phyloP scores from a whole-genome alignment of 2,329 filamentous ascomycete species.

The Colletotrichum horii region DNA sequence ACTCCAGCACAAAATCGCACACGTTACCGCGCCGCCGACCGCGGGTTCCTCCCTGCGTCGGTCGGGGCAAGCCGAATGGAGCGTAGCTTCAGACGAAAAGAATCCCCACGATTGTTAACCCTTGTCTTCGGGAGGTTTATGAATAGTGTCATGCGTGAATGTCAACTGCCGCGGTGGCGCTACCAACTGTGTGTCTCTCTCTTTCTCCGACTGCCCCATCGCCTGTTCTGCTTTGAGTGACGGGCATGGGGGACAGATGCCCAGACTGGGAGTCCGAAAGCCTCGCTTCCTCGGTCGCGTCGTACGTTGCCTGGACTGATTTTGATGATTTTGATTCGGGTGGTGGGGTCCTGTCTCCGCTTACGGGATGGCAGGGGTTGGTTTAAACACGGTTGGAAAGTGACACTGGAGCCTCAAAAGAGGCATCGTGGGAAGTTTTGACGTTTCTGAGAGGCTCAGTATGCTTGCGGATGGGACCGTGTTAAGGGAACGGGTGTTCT shows the following conservation, averaged over 20 bases:
- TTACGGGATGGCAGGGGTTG: not conserved
- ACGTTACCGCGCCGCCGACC: not conserved
- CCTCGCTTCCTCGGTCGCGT: not conserved
- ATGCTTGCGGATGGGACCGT: not conserved
- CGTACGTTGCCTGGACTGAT: conserved; percentile 6
- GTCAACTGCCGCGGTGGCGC: not conserved
- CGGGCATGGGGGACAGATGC: not conserved
- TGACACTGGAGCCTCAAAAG: not conserved
- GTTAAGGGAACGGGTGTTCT: not conserved
- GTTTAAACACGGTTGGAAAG: not conserved
- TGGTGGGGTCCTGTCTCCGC: not conserved
- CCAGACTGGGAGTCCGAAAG: not conserved
- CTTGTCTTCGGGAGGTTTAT: not conserved
- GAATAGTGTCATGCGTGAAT: not conserved
- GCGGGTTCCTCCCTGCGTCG: not conserved
- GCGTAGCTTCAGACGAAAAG: not conserved
- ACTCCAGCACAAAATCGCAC: not conserved
- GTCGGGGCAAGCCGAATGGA: not conserved
- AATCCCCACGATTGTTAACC: not conserved
- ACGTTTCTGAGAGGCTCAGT: not conserved
- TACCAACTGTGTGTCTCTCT: not conserved
- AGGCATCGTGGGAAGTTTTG: not conserved
- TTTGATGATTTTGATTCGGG: conserved; percentile 6
- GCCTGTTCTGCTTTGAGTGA: not conserved
- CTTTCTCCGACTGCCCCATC: not conserved